These are phyloP conservation scores for Clarireedia hainanense DNA, from an alignment of 2,329 filamentous ascomycete species.

Conservation along the genomic window DNA sequence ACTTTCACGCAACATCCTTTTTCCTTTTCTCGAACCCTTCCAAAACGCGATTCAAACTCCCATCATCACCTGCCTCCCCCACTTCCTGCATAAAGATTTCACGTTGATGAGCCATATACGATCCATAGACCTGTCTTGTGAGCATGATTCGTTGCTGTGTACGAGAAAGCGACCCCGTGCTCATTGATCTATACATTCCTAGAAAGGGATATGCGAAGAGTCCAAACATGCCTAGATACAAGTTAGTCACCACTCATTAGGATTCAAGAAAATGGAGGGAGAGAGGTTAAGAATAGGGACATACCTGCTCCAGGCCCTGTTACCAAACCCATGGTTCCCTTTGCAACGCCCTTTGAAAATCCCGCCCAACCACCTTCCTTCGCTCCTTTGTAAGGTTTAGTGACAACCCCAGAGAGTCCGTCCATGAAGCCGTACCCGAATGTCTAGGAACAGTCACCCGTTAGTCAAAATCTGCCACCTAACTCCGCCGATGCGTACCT, in stretches of 20 bases:
- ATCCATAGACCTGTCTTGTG: neutral
- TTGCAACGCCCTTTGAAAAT: slow-evolving; percentile 7
- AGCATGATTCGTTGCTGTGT: neutral
- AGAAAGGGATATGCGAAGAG: slow-evolving; percentile 8
- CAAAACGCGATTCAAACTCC: too few species aligned
- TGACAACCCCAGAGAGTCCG: slow-evolving; percentile 5
- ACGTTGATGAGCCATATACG: neutral
- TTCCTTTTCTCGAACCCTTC: too few species aligned
- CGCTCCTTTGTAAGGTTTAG: slow-evolving; percentile 9
- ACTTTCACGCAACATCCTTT: too few species aligned
- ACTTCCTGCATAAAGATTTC: too few species aligned
- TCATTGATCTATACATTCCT: slow-evolving; percentile 10
- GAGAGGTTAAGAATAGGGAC: too few species aligned
- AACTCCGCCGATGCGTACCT: neutral
- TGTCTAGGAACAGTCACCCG: neutral
- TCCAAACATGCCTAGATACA: slow-evolving; percentile 3
- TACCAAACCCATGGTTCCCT: slow-evolving; percentile 3
- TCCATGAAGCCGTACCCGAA: slow-evolving; percentile 10
- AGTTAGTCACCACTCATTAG: too few species aligned
- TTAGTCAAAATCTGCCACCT: neutral
- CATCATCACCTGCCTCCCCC: neutral
- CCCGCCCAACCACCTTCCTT: slow-evolving; percentile 9
- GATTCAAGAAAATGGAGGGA: too few species aligned
- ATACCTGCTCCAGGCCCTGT: slow-evolving; percentile 4
- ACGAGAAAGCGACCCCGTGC: neutral